Conservation (phyloP, 2,329 filamentous ascomycete species). For the Talaromyces sp. region DNA sequence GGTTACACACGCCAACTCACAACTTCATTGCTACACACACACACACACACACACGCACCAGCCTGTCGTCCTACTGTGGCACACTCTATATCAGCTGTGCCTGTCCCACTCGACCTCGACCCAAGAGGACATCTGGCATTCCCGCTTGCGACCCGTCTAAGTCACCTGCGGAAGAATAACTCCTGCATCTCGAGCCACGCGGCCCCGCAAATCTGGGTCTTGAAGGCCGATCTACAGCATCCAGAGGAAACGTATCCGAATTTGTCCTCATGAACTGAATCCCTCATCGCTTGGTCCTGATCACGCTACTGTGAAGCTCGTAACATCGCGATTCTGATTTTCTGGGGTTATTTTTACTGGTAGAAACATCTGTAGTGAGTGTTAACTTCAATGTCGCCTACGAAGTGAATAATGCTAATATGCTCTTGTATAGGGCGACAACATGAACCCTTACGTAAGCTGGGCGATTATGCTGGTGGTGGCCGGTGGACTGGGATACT, state of each 20-base stretch:
- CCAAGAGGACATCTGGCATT: slow-evolving; percentile 14
- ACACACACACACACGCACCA: background rate
- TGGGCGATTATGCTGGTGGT: slow-evolving; percentile 44
- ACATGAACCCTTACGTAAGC: slow-evolving; percentile 44
- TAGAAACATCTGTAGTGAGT: background rate
- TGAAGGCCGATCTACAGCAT: slow-evolving; percentile 3
- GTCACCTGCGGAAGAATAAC: slow-evolving; percentile 3
- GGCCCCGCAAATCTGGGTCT: slow-evolving; percentile 8
- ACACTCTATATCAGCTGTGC: background rate
- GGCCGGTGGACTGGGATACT: slow-evolving; percentile 40
- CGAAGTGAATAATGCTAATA: background rate
- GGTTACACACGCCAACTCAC: background rate
- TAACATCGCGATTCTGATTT: background rate
- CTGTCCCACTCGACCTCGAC: background rate
- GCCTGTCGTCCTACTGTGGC: background rate
- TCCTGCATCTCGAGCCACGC: slow-evolving; percentile 12
- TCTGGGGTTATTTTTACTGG: background rate
- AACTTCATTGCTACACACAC: background rate
- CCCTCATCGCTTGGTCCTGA: background rate
- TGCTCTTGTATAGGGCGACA: background rate
- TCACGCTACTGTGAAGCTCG: background rate
- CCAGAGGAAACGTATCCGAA: background rate
- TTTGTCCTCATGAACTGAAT: slow-evolving; percentile 4
- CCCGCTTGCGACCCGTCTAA: background rate
- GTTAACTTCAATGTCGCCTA: background rate